Base-by-base conservation (phyloP, 1,284 basidiomycete genomes). In the Cryptococcus amylolentus region DNA sequence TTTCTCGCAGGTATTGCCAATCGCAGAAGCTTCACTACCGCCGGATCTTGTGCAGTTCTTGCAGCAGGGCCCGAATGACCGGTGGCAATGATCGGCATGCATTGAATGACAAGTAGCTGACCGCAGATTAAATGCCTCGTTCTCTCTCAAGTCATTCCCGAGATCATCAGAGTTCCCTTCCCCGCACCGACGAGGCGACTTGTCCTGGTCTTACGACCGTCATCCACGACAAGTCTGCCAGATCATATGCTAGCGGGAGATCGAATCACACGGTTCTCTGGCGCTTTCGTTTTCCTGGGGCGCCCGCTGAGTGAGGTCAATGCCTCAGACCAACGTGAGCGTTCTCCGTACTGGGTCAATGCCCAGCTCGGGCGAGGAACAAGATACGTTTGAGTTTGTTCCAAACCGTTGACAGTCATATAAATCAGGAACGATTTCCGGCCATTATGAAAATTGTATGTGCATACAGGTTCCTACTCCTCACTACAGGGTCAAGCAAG, bases 31-130 rank as follows among this genome's bases (percentile, higher is more conserved):
- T 27, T 42, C 57, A 9, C 53, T 71, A 20, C 52, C 65, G 10
- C 64, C 67, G 23, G 69, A 72, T 52, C 54, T 70, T 18, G 65
- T 61, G 27, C 54, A 41, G 18, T 70, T 65, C 57, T 57, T 70
- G 3, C 63, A 65, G 42, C 52, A 59, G 26, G 69, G 69, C n/a
- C 65, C 67, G 16, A 38, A 43, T 35, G 55, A 55, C 26, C 41
- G 52, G 38, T 59, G 57, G 53, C 61, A 39, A 54, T 40, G 26
- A 27, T 50, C 23, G 18, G 27, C 38, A 54, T 54, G 52, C 39
- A 48, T 45, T 10, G 14, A 26, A 23, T 28, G 27, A 23, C 45
- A 16, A 18, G 23, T 12, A 23, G 45, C 23, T 28, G 27, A 46
- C 31, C 27, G 10, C 26, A 46, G 18, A 46, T 5, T 3, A 35